Percentiles rank a stretch among this genome's conserved stretches.
phyloP scores from a whole-genome alignment of 768 basidiomycete genomes.

The Royoungia palumana region DNA sequence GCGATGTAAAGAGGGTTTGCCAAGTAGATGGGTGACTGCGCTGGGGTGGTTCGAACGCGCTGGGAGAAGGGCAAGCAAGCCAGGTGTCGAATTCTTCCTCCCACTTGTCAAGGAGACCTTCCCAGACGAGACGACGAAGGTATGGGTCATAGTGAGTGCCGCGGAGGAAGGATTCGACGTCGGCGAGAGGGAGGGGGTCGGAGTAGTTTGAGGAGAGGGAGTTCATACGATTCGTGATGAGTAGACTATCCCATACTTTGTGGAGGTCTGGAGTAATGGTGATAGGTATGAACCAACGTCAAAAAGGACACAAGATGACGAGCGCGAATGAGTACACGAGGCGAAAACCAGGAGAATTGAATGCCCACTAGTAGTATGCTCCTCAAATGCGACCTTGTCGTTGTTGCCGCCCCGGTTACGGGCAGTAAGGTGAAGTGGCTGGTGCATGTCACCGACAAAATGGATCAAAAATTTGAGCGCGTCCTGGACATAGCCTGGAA shows the following conservation, averaged over 20 bases:
- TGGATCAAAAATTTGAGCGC: conserved; percentile 92
- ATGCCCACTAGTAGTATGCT: conserved; percentile 63
- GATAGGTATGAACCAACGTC: background rate
- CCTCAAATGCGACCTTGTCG: conserved; percentile 70
- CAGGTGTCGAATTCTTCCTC: conserved; percentile 54
- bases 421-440: conserved; percentile 89
- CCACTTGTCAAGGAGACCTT: conserved; percentile 77
- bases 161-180: conserved; percentile 63
- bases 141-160: conserved; percentile 86
- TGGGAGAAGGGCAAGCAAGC: conserved; percentile 58
- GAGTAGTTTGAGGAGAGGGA: conserved; percentile 75
- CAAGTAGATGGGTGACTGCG: conserved; percentile 15
- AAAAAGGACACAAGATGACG: background rate
- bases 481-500: conserved; percentile 52
- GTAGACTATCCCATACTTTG: conserved; percentile 79
- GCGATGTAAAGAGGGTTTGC: conserved; percentile 21
- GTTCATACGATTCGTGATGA: conserved; percentile 82
- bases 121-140: conserved; percentile 82
- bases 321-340: too few relatives aligned
- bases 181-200: conserved; percentile 59
- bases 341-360: background rate
- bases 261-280: conserved; percentile 59
- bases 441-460: conserved; percentile 90
- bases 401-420: conserved; percentile 87
- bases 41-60: conserved; percentile 4